Percentiles rank a stretch among this genome's conserved stretches.
Conservation (phyloP, 2,329 filamentous ascomycete genomes). For the Curvularia eragrostidis region DNA sequence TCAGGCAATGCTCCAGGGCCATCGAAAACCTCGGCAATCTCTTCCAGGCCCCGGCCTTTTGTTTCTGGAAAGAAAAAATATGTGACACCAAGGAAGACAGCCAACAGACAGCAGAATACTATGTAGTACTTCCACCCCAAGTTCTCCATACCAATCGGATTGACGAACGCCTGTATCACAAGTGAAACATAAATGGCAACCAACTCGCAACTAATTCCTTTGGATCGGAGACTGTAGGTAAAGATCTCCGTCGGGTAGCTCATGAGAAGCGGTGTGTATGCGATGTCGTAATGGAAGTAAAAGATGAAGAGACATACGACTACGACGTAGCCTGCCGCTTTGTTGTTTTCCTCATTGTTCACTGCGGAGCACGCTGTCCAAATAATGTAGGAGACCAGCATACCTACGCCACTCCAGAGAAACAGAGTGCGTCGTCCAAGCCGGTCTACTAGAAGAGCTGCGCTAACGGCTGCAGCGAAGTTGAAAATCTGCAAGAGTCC, state of each 20-base stretch:
- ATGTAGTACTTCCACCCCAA: constrained; percentile 46
- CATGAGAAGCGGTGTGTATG: constrained; percentile 17
- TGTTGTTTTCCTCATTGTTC: neutral
- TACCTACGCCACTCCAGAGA: constrained; percentile 41
- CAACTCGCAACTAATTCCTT: constrained; percentile 52
- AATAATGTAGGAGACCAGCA: constrained; percentile 43
- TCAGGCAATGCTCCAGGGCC: constrained; percentile 6
- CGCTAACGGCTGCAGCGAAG: constrained; percentile 59
- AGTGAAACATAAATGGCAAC: constrained; percentile 64
- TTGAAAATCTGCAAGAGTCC: constrained; percentile 66
- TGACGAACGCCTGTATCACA: constrained; percentile 65
- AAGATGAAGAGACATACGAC: constrained; percentile 60
- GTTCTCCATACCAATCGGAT: constrained; percentile 49
- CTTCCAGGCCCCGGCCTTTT: constrained; percentile 28
- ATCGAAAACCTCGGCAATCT: constrained; percentile 31
- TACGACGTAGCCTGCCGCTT: constrained; percentile 50
- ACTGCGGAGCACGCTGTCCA: constrained; percentile 34
- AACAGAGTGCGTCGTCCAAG: constrained; percentile 44
- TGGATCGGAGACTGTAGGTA: constrained; percentile 56
- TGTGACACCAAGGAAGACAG: constrained; percentile 29
- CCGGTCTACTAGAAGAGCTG: constrained; percentile 40
- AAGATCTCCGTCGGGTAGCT: constrained; percentile 60
- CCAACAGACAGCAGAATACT: constrained; percentile 38
- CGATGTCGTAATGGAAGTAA: constrained; percentile 7
- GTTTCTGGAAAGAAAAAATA: constrained; percentile 39